Conservation (phyloP, 2,329 filamentous ascomycete genomes). For the Claviceps sp. region DNA sequence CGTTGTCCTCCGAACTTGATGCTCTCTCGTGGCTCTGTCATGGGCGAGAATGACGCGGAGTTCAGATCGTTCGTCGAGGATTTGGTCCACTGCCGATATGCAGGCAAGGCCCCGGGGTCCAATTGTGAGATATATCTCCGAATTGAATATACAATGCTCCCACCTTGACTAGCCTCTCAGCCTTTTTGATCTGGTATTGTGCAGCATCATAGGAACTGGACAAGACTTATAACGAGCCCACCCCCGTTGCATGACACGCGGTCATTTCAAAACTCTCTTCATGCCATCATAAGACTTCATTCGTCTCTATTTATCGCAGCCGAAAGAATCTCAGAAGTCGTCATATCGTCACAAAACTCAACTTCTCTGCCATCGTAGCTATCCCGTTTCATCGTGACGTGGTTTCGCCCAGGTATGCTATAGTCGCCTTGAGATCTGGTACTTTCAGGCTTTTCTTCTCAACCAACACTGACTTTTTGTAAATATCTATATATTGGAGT, state of each 20-base stretch:
- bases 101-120: conserved; percentile 3
- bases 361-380: too few relatives aligned
- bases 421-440: not conserved
- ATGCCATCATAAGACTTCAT: conserved; percentile 6
- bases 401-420: not conserved
- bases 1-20: not conserved
- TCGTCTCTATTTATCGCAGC: not conserved
- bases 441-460: not conserved
- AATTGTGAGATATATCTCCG: conserved; percentile 8
- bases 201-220: not conserved
- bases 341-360: not conserved
- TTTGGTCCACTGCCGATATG: conserved; percentile 10
- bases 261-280: not conserved
- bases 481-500: not conserved
- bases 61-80: conserved; percentile 5
- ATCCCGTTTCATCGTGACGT: not conserved
- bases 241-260: conserved; percentile 4
- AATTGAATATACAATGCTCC: conserved; percentile 10
- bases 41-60: conserved; percentile 2
- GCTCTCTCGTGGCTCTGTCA: not conserved
- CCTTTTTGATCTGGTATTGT: not conserved
- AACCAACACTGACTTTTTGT: not conserved
- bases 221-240: conserved; percentile 9
- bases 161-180: conserved; percentile 1
- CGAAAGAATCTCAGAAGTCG: too few relatives aligned